A percentile compares a stretch with the other conserved stretches of the same genome.
Conservation (phyloP, 2,329 filamentous ascomycete genomes). For the Aspergillus ustus region DNA sequence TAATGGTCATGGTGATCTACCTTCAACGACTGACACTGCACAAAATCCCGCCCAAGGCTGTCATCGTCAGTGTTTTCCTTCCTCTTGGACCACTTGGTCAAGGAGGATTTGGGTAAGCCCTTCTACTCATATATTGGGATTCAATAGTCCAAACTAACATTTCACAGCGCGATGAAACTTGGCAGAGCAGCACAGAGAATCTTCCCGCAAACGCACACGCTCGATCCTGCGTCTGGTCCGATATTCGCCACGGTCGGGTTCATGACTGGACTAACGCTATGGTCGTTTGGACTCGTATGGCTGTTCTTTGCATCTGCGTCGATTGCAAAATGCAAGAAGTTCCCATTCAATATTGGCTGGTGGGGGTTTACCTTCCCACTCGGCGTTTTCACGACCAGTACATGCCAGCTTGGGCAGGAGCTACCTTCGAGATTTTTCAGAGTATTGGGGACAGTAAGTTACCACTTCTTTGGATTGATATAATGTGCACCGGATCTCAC, state of each 20-base stretch:
- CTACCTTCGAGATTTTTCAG: slow-evolving; percentile 61
- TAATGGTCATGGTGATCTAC: slow-evolving; percentile 70
- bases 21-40: slow-evolving; percentile 70
- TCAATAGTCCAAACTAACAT: background rate
- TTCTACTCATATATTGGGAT: background rate
- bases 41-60: slow-evolving; percentile 69
- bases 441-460: slow-evolving; percentile 56
- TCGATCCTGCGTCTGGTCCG: slow-evolving; percentile 36
- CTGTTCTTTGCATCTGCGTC: slow-evolving; percentile 45
- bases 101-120: slow-evolving; percentile 60
- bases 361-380: slow-evolving; percentile 66
- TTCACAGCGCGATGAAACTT: slow-evolving; percentile 50
- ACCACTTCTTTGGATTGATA: no score
- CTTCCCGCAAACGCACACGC: slow-evolving; percentile 40
- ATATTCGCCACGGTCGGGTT: slow-evolving; percentile 43
- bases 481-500: no score
- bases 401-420: slow-evolving; percentile 51
- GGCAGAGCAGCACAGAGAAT: slow-evolving; percentile 52
- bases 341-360: slow-evolving; percentile 69
- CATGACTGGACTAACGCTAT: slow-evolving; percentile 43
- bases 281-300: slow-evolving; percentile 47
- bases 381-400: slow-evolving; percentile 59
- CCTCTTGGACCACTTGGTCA: slow-evolving; percentile 70
- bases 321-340: slow-evolving; percentile 40
- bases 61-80: slow-evolving; percentile 71